phyloP scores from a whole-genome alignment of 2,329 filamentous ascomycete species.

The Sporothrix euskadiensis region DNA sequence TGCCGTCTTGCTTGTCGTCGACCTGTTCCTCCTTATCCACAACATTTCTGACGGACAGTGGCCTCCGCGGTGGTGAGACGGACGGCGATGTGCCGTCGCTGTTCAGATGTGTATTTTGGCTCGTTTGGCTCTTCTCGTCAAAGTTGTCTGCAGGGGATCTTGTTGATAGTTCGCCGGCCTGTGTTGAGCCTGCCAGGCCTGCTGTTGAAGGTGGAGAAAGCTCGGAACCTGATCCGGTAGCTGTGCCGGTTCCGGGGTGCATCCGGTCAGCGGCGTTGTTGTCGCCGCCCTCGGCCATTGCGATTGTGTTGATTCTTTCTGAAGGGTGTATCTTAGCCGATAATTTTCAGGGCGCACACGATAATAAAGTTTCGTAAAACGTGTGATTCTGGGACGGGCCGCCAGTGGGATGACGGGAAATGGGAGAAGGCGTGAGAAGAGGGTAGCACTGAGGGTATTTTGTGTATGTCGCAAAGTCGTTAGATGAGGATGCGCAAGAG shows the following conservation, averaged over 20 bases:
- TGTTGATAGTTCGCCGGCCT: conserved; percentile 5
- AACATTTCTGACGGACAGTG: not conserved
- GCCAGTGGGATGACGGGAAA: not conserved
- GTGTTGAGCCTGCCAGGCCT: conserved; percentile 11
- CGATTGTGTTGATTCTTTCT: not conserved
- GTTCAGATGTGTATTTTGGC: not conserved
- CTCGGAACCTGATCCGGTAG: not conserved
- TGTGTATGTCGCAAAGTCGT: no score
- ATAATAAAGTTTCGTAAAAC: not conserved
- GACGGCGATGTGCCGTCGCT: not conserved
- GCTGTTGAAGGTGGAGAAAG: conserved; percentile 11
- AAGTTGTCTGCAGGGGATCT: not conserved
- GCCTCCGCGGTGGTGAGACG: not conserved
- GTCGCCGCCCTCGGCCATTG: conserved; percentile 22
- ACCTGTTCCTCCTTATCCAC: not conserved
- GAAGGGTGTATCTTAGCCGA: not conserved
- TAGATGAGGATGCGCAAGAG: not conserved
- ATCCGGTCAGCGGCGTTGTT: not conserved
- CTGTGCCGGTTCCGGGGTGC: not conserved
- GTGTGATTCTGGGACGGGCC: not conserved
- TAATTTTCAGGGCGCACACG: not conserved
- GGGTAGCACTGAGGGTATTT: not conserved
- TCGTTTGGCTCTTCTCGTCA: conserved; percentile 5
- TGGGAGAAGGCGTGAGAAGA: not conserved
- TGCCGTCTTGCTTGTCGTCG: not conserved